Evolutionary conservation across 228 moss, liverwort and hornwort species (phyloP).

Genomic region (Sphagnum magellanicum): DNA sequence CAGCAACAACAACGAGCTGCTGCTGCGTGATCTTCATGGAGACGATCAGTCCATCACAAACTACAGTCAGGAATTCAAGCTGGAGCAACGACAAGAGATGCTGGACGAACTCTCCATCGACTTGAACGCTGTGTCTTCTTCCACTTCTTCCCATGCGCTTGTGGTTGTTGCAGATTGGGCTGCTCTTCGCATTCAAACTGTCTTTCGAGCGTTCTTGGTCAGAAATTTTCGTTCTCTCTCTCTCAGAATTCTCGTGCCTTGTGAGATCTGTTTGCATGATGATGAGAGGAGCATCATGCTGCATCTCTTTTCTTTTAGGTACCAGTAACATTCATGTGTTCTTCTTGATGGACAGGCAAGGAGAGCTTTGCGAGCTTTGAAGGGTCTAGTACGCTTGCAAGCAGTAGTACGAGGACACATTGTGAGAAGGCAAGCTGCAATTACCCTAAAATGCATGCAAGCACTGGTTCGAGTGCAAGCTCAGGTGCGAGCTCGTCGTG

Average conservation of each 20-base stretch:
- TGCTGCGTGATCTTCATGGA: constrained; percentile 24
- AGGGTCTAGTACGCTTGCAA: constrained; percentile 58
- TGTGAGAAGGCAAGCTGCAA: constrained; percentile 57
- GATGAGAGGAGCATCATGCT: neutral
- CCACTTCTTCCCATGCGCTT: constrained; percentile 34
- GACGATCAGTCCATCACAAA: constrained; percentile 32
- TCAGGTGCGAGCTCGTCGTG: constrained; percentile 54
- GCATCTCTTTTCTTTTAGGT: neutral
- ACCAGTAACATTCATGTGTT: neutral
- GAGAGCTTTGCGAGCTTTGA: constrained; percentile 49
- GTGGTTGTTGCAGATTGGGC: constrained; percentile 55
- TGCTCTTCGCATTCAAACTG: constrained; percentile 58
- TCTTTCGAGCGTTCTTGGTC: constrained; percentile 52
- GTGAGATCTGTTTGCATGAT: neutral
- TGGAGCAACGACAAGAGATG: constrained; percentile 40
- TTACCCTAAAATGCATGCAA: constrained; percentile 60
- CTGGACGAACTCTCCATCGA: constrained; percentile 31
- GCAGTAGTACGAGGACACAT: constrained; percentile 62
- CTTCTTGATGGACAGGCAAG: constrained; percentile 25
- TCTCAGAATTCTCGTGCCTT: neutral
- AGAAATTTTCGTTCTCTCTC: neutral
- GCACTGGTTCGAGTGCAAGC: constrained; percentile 58
- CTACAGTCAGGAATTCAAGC: constrained; percentile 61
- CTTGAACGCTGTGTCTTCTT: constrained; percentile 5
- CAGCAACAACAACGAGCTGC: too few species aligned